phyloP scores from a whole-genome alignment of 2,329 filamentous ascomycete species.

The Boeremia exigua region DNA sequence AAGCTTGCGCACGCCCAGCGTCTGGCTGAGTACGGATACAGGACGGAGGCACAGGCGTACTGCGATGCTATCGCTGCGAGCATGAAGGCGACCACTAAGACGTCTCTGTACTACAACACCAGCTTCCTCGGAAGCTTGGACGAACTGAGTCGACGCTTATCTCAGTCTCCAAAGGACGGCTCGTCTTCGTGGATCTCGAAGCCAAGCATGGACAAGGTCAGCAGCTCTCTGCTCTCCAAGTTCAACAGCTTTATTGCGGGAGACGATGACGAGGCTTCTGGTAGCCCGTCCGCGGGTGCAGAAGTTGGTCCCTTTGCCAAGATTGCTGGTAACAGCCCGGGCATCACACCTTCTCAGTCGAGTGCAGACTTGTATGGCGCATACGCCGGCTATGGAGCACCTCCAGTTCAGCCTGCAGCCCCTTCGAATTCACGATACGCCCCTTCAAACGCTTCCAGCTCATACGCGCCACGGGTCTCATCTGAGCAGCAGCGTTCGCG shows the following conservation, averaged over 20 bases:
- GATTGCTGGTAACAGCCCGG: constrained; percentile 68
- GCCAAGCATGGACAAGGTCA: constrained; percentile 94
- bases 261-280: constrained; percentile 75
- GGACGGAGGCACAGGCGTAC: constrained; percentile 85
- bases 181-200: constrained; percentile 91
- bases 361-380: constrained; percentile 77
- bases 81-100: constrained; percentile 79
- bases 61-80: constrained; percentile 81
- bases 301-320: constrained; percentile 79
- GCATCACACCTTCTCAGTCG: constrained; percentile 63
- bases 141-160: constrained; percentile 81
- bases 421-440: constrained; percentile 49
- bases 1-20: constrained; percentile 87
- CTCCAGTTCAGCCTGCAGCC: constrained; percentile 25
- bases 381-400: constrained; percentile 62
- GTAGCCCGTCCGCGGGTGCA: constrained; percentile 62
- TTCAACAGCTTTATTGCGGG: constrained; percentile 98
- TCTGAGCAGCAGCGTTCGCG: constrained; percentile 58
- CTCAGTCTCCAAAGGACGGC: constrained; percentile 81
- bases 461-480: constrained; percentile 57
- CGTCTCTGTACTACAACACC: constrained; percentile 85
- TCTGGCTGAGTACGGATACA: constrained; percentile 82
- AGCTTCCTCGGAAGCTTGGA: constrained; percentile 78
- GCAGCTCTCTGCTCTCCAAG: constrained; percentile 84
- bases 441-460: constrained; percentile 38